phyloP scores from a whole-genome alignment of 2,329 filamentous ascomycete species.

The Furcasterigmium sp. region DNA sequence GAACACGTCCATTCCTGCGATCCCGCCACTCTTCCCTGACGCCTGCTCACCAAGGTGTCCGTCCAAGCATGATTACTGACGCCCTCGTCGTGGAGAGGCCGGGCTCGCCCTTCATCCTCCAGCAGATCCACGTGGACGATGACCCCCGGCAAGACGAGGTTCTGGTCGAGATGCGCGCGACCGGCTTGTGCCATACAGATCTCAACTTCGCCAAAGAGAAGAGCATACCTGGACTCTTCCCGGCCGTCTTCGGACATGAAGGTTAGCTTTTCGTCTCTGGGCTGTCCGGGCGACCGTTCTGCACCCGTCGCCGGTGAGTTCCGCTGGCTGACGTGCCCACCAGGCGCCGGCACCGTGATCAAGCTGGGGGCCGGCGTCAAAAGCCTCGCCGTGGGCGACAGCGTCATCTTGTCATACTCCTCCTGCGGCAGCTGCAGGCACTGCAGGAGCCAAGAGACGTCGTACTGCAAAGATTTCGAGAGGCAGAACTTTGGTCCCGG shows the following conservation, averaged over 20 bases:
- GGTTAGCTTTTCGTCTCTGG: constrained; percentile 28
- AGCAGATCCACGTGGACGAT: no score
- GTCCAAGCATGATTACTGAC: no score
- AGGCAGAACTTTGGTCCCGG: constrained; percentile 39
- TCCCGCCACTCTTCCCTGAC: no score
- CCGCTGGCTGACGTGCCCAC: not conserved
- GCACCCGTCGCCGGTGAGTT: not conserved
- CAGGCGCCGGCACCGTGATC: constrained; percentile 39
- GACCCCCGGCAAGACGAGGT: no score
- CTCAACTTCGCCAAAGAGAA: constrained; percentile 33
- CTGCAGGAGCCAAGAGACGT: constrained; percentile 37
- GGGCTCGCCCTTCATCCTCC: no score
- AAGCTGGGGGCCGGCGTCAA: constrained; percentile 35
- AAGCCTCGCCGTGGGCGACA: constrained; percentile 45
- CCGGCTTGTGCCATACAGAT: constrained; percentile 52
- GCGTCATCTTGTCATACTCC: constrained; percentile 42
- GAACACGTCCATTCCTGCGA: no score
- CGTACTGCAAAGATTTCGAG: constrained; percentile 43
- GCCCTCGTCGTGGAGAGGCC: no score
- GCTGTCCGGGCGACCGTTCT: not conserved
- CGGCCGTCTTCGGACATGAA: constrained; percentile 46
- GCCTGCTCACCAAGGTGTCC: no score
- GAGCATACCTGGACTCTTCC: constrained; percentile 2
- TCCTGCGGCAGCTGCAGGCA: constrained; percentile 35
- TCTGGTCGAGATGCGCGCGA: constrained; percentile 46